Evolutionary conservation across 805 yeast genomes (phyloP), one percentile per base, ranked within the genome.

Genomic region (Saccharomycopsis guyanensis): DNA sequence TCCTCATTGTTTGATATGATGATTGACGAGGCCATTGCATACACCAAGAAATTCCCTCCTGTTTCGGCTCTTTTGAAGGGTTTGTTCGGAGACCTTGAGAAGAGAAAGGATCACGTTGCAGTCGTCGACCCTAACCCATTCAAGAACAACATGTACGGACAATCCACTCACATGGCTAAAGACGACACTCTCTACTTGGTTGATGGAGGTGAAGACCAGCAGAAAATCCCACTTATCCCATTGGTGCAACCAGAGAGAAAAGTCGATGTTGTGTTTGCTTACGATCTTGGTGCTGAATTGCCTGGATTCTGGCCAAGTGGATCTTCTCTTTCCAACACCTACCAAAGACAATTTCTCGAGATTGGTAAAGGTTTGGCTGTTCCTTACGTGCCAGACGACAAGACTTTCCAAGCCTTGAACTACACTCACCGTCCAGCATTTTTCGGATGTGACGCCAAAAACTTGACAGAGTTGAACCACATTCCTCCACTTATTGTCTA

Each of bases 401-500:
- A 64, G 20, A 66, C 79, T 1, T 75, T 78, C 57, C 46, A 66
- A 27, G 66, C 67, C 46, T 55, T 62, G 52, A 76, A 76, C 53
- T 65, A 77, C 47, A 73, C 78, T 3, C 66, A 76, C 10, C 70
- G 64, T 49, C 89, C 91, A 34, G 67, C 79, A 0, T 83, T 83
- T 65, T 84, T 83, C 57, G 91, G 91, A 15, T 83, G 91, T 62
- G 71, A 80, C 58, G 68, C 78, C 5, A 52, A 61, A 3, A 78
- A 80, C 57, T 64, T 52, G 19, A 47, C 59, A 5, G 29, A 24
- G 15, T 40, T 50, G 42, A 60, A 69, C 38, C 66, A 70, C 24
- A 67, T 70, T 34, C 88, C 89, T 22, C 95, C 95, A 2, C 66
- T 86, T 45, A 70, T 87, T 36, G 76, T 86, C 13, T 86, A 83